Base-by-base conservation (phyloP, 164 flowering plant species). In the Dillenia suffruticosa region DNA sequence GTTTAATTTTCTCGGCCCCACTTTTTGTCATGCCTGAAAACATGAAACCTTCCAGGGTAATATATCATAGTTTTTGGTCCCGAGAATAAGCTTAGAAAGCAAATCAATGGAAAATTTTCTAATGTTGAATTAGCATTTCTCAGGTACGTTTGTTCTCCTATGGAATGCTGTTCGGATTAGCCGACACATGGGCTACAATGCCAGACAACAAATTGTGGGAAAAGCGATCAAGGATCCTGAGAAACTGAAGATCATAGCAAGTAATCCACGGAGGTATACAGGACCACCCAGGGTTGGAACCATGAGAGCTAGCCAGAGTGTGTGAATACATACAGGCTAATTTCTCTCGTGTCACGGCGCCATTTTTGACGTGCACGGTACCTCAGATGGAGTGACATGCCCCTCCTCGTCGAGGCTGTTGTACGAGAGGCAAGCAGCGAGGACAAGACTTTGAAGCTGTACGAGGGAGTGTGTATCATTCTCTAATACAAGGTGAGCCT, bases 151-250 rank as follows among this genome's bases (percentile, higher is more conserved):
- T 94, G 13, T 84, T 91, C 71, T 11, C 70, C 73, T 90, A 83
- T 74, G 95, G 96, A 0, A 66, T 91, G 40, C 74, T 94, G 26
- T 84, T 94, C 65, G 98, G 98, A 44, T 1, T 84, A 11, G 98
- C 97, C 0, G 97, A 94, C 78, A 91, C 96, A 45, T 94, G 96
- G 97, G 93, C 92, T 0, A 56, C 76, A 19, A 89, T 94, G 95
- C 98, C 97, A 1, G 95, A 87, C 63, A 83, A 82, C 58, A 87
- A 82, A 76, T 91, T 91, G 89, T 87, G 0, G 96, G 90, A 0
- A 90, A 89, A 54, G 88, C 96, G 8, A 84, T 88, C 47, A 85
- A 77, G 70, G 97, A 93, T 68, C 84, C 84, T 0, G 87, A 83
- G 75, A 94, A 94, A 63, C 68, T 87, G 65, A 90, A 87, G 82